Evolutionary conservation across 495 filamentous ascomycete species (phyloP).

Genomic region (Aspergillus carlsbadensis): DNA sequence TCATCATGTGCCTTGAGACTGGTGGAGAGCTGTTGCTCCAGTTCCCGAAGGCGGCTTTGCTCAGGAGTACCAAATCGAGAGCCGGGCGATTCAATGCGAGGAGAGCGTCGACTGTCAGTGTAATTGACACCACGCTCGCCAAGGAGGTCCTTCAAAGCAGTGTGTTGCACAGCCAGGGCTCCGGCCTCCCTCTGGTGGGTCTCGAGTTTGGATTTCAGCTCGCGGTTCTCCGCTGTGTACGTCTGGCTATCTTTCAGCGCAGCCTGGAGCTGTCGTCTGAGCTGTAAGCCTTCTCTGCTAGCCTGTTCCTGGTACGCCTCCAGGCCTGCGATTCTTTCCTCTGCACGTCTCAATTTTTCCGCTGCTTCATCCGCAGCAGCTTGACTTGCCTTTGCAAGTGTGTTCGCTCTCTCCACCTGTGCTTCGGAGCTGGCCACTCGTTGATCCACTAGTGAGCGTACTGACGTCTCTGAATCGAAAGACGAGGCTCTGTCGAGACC

Average conservation of each 20-base stretch:
- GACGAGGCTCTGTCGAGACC: slow-evolving; percentile 68
- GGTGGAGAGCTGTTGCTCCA: slow-evolving; percentile 84
- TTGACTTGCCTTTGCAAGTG: slow-evolving; percentile 81
- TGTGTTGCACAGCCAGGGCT: slow-evolving; percentile 85
- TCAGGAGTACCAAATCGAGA: slow-evolving; percentile 79
- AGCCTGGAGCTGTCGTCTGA: slow-evolving; percentile 84
- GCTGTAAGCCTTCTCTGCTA: slow-evolving; percentile 83
- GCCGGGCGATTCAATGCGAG: slow-evolving; percentile 63
- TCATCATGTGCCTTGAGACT: slow-evolving; percentile 81
- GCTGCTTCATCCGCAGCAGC: slow-evolving; percentile 83
- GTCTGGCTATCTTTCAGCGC: slow-evolving; percentile 76
- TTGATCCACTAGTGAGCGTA: slow-evolving; percentile 63
- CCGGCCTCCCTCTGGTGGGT: slow-evolving; percentile 85
- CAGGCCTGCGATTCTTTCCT: slow-evolving; percentile 92
- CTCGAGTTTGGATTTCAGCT: slow-evolving; percentile 74
- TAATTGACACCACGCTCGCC: slow-evolving; percentile 76
- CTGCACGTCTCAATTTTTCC: slow-evolving; percentile 86
- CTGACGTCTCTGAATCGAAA: slow-evolving; percentile 45
- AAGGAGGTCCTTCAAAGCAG: slow-evolving; percentile 87
- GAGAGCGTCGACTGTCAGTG: slow-evolving; percentile 54
- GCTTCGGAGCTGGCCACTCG: slow-evolving; percentile 74
- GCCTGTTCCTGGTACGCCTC: slow-evolving; percentile 97
- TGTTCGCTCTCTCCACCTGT: slow-evolving; percentile 75
- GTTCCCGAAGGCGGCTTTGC: slow-evolving; percentile 73
- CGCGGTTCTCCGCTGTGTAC: slow-evolving; percentile 71